These are phyloP conservation scores for Erysimum cheiri DNA, from an alignment of 441 rosid species.

Conservation along the genomic window DNA sequence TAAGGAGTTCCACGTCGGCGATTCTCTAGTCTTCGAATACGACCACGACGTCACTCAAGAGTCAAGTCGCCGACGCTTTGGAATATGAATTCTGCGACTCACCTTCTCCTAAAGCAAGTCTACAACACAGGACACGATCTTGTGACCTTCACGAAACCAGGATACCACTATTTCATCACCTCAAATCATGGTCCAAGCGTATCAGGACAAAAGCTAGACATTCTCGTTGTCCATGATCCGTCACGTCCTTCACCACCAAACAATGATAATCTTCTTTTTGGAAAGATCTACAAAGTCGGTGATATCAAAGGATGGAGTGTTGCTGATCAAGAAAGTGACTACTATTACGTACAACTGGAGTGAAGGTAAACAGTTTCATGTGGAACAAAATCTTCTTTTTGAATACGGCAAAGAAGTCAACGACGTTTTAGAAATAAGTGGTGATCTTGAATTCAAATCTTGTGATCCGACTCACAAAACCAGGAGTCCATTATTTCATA, in stretches of 20 bases:
- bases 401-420: no score
- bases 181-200: not conserved
- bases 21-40: not conserved
- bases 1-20: not conserved
- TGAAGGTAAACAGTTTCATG: not conserved
- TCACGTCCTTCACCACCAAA: not conserved
- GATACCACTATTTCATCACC: slow-evolving; percentile 9
- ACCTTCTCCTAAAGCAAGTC: not conserved
- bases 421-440: no score
- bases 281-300: not conserved
- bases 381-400: not conserved
- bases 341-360: slow-evolving; percentile 16
- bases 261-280: not conserved
- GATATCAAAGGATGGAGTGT: no score
- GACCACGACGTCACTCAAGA: not conserved
- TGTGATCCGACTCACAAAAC: no score
- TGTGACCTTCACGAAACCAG: not conserved
- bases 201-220: not conserved
- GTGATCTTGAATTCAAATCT: no score
- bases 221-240: slow-evolving; percentile 2
- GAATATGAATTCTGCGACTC: not conserved
- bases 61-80: not conserved
- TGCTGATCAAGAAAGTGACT: no score
- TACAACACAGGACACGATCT: slow-evolving; percentile 6
- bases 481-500: not conserved